These are phyloP conservation scores for Globisporangium middletonii DNA, from an alignment of 352 stramenopile genomes.

Conservation along the genomic window DNA sequence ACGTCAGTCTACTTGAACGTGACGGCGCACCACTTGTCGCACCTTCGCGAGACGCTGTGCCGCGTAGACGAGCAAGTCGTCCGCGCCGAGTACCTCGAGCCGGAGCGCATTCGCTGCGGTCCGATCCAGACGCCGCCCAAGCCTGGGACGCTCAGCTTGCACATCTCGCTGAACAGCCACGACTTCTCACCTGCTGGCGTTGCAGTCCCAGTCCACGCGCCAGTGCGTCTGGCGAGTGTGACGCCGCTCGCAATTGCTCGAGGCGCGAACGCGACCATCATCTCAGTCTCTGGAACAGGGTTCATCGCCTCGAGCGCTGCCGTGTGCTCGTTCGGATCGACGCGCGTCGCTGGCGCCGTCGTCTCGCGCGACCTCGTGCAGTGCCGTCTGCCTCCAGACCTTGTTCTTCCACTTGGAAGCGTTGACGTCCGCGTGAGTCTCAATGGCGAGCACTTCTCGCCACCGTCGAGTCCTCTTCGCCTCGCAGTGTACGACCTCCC, in stretches of 20 bases:
- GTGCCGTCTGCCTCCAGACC: constrained; percentile 16
- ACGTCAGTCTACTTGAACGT: constrained; percentile 2
- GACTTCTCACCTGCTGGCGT: constrained; percentile 21
- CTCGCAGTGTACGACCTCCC: constrained; percentile 21
- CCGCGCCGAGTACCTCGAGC: constrained; percentile 4
- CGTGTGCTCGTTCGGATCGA: constrained; percentile 14
- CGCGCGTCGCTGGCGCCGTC: constrained; percentile 7
- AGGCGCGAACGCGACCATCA: constrained; percentile 11
- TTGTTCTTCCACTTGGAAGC: neutral
- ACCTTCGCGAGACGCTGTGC: neutral
- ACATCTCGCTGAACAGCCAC: constrained; percentile 31
- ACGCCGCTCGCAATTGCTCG: constrained; percentile 17
- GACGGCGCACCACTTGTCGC: constrained; percentile 1
- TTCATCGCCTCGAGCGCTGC: constrained; percentile 16
- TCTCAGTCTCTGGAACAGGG: constrained; percentile 17
- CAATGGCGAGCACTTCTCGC: constrained; percentile 26
- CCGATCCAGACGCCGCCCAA: constrained; percentile 2
- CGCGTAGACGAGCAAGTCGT: neutral
- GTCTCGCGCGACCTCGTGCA: constrained; percentile 10
- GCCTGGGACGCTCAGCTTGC: constrained; percentile 5
- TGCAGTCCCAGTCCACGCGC: constrained; percentile 16
- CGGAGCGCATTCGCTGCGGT: constrained; percentile 3
- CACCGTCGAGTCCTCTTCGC: neutral
- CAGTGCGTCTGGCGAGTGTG: constrained; percentile 14
- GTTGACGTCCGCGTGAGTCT: constrained; percentile 27